Evolutionary conservation across 2,329 filamentous ascomycete genomes (phyloP).

Genomic region (Metarhizium humberi): DNA sequence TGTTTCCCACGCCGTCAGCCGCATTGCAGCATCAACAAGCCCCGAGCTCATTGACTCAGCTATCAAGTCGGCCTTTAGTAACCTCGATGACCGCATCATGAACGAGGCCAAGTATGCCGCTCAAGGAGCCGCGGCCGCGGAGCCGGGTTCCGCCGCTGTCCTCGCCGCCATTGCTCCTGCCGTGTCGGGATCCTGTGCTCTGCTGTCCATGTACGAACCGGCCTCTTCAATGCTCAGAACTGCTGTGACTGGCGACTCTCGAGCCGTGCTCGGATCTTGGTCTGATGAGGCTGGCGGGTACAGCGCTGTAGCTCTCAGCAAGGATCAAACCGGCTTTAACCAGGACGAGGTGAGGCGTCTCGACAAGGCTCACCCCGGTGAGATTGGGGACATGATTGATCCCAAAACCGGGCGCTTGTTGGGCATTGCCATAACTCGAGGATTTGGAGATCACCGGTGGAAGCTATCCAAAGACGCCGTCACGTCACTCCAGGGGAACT

Average conservation of each 20-base stretch:
- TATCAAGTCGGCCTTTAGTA: conserved; percentile 48
- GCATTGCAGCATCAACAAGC: conserved; percentile 21
- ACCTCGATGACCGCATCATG: conserved; percentile 48
- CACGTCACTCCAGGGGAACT: conserved; percentile 28
- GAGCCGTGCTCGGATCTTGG: conserved; percentile 50
- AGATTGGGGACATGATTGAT: conserved; percentile 42
- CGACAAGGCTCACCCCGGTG: conserved; percentile 49
- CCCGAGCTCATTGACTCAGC: conserved; percentile 40
- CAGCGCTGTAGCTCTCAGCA: conserved; percentile 43
- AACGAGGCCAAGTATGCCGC: conserved; percentile 22
- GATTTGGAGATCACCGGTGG: conserved; percentile 60
- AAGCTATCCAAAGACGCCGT: conserved; percentile 49
- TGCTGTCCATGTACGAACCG: conserved; percentile 54
- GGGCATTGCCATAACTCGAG: conserved; percentile 52
- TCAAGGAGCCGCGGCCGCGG: conserved; percentile 11
- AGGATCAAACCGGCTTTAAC: conserved; percentile 60
- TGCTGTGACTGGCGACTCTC: conserved; percentile 58
- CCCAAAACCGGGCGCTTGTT: conserved; percentile 47
- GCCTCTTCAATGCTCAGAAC: conserved; percentile 43
- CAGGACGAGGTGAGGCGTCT: conserved; percentile 46
- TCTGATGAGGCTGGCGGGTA: conserved; percentile 34
- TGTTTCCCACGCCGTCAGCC: conserved; percentile 26
- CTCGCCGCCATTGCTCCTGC: conserved; percentile 25
- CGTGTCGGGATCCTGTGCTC: conserved; percentile 49
- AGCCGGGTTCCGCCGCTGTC: conserved; percentile 18